phyloP scores from a whole-genome alignment of 1,139 yeast species.

The Tardiomyces depauwii region DNA sequence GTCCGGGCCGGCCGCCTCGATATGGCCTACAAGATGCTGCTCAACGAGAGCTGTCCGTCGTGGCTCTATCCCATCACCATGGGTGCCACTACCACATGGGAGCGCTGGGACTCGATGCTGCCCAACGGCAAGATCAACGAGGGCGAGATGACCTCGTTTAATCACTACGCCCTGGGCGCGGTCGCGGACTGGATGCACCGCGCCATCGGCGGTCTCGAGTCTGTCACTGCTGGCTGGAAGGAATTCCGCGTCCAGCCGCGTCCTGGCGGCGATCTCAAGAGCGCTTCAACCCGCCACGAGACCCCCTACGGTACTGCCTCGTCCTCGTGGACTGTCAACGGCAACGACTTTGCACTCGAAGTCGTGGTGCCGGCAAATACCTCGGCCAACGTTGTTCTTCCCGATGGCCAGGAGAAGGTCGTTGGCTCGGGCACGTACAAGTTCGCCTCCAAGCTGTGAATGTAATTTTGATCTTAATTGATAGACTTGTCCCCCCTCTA shows the following conservation, averaged over 20 bases:
- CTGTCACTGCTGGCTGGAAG: conserved; percentile 11
- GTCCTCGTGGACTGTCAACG: conserved; percentile 4
- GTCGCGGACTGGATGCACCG: conserved; percentile 11
- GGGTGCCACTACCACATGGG: conserved; percentile 18
- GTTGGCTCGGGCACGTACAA: neutral
- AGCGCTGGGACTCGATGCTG: conserved; percentile 16
- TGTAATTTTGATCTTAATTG: no score
- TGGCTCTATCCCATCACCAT: conserved; percentile 16
- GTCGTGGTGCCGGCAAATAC: neutral
- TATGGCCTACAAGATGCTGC: conserved; percentile 12
- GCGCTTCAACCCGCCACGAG: neutral
- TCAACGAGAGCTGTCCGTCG: conserved; percentile 12
- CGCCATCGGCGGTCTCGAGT: conserved; percentile 9
- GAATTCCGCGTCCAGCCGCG: neutral
- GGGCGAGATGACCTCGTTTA: conserved; percentile 16
- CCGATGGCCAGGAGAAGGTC: neutral
- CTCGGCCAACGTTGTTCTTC: neutral
- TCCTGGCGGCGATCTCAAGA: neutral
- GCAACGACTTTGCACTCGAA: neutral
- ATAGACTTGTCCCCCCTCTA: no score
- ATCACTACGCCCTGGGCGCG: conserved; percentile 15
- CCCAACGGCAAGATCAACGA: conserved; percentile 15
- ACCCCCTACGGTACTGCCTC: conserved; percentile 4
- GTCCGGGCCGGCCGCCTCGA: conserved; percentile 9
- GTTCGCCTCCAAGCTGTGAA: neutral